Conservation (phyloP, 2,329 filamentous ascomycete species). For the Lecanosticta acicola region DNA sequence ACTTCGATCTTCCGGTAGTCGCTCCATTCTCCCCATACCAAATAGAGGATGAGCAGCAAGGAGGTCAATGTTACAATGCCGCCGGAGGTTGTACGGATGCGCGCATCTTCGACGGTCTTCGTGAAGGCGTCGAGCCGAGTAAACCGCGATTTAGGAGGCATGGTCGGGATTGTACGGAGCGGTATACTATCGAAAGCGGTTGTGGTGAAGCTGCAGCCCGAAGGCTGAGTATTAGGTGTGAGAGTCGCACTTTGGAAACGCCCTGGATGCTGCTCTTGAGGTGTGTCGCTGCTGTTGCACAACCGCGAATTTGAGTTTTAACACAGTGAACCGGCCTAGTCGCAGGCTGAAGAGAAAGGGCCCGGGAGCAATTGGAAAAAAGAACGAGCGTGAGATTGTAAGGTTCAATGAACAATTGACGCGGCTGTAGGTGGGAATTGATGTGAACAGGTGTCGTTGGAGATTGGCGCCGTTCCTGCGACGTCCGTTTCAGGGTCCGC, state of each 20-base stretch:
- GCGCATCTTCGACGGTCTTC: slow-evolving; percentile 89
- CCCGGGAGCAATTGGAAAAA: no score
- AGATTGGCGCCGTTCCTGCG: neutral
- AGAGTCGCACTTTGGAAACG: neutral
- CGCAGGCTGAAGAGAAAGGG: neutral
- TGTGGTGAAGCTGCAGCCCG: slow-evolving; percentile 15
- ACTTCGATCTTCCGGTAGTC: slow-evolving; percentile 85
- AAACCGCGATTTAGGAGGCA: slow-evolving; percentile 90
- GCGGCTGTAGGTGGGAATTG: no score
- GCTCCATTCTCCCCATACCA: slow-evolving; percentile 91
- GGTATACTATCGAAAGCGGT: slow-evolving; percentile 1
- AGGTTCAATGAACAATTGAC: neutral
- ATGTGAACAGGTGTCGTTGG: neutral
- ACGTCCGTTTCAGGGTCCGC: neutral
- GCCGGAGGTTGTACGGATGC: slow-evolving; percentile 89
- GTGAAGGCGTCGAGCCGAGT: slow-evolving; percentile 97
- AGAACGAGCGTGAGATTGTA: neutral
- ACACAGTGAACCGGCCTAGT: neutral
- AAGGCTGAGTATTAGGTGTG: slow-evolving; percentile 8
- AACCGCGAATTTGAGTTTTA: neutral
- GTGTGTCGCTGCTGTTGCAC: neutral
- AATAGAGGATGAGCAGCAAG: slow-evolving; percentile 77
- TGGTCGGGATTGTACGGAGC: slow-evolving; percentile 45
- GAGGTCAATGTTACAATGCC: slow-evolving; percentile 92
- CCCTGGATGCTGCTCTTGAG: neutral